Evolutionary conservation across 176 grass and related monocot genomes (phyloP), one percentile per base, ranked within the genome.

Genomic region (Chrysopogon serrulatus): DNA sequence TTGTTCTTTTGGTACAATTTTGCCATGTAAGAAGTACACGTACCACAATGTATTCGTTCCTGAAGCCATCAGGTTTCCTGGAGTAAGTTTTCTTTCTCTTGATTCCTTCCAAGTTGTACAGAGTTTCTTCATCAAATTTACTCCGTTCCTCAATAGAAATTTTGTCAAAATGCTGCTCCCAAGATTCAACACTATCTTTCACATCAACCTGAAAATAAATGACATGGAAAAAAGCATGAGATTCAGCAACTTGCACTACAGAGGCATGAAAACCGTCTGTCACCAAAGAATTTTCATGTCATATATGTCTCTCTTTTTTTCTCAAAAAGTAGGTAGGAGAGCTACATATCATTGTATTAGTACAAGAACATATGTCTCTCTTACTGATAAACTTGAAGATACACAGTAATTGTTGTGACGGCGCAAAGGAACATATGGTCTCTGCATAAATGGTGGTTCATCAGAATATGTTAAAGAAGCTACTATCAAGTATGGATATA

Each of bases 111-210:
- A 88, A 31, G 14, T 79, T 83, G 34, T 24, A 84, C 2, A 79
- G 80, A n/a, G 87, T 88, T 79, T 83, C 56, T 51, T 88, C 80
- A 54, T 88, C 80, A 72, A 88, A 83, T 65, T 88, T 83, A 15
- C 30, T 78, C 54, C 80, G 77, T 47, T 88, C 87, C 36, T 79
- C 45, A 0, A 83, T 36, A 62, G 86, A 77, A 69, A 83, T 61
- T 82, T 65, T 83, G 8, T 83, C 74, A 15, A 83, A 88, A 10
- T 65, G 44, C 28, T 42, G 33, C 74, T 88, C 66, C 74, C 74
- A 88, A 12, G 74, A 78, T 27, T 72, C 10, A 34, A 0, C 13
- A 14, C 10, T 30, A 49, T 70, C 80, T 83, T 83, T 64, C 17
- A 71, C 43, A 73, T 65, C 44, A 35, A 42, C 74, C 54, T 88